These are phyloP conservation scores for Podospora comata DNA, from an alignment of 495 filamentous ascomycete genomes.

Conservation along the genomic window DNA sequence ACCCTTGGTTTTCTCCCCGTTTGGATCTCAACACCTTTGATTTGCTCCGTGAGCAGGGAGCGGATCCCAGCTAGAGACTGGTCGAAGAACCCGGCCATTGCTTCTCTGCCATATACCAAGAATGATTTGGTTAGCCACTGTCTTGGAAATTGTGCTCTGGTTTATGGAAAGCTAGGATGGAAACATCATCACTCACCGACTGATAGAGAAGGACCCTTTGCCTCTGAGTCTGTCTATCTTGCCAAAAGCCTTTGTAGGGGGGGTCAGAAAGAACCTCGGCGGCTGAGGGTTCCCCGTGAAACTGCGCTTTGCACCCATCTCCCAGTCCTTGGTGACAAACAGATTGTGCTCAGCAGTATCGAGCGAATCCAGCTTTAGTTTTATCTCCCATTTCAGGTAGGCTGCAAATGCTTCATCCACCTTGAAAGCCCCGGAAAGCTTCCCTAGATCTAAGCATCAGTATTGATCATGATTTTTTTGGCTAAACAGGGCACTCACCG, in stretches of 20 bases:
- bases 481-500: constrained; percentile 15
- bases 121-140: background rate
- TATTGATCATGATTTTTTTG: background rate
- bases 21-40: background rate
- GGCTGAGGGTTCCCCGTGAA: constrained; percentile 15
- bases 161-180: background rate
- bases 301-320: constrained; percentile 25
- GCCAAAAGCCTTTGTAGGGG: constrained; percentile 16
- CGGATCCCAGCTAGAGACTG: constrained; percentile 2
- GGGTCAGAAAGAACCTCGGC: constrained; percentile 17
- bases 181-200: background rate
- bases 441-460: background rate
- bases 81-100: constrained; percentile 14
- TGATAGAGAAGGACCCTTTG: background rate
- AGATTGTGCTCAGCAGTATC: constrained; percentile 17
- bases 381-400: constrained; percentile 20
- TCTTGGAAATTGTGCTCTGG: background rate
- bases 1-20: constrained; percentile 3
- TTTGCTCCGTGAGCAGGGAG: constrained; percentile 9
- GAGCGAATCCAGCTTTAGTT: constrained; percentile 14
- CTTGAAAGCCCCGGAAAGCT: constrained; percentile 25
- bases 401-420: constrained; percentile 29
- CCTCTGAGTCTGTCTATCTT: constrained; percentile 5
- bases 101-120: background rate
- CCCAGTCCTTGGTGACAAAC: constrained; percentile 30